These are phyloP conservation scores for Mycosarcoma mackinlayi DNA, from an alignment of 1,284 basidiomycete genomes.

Conservation along the genomic window DNA sequence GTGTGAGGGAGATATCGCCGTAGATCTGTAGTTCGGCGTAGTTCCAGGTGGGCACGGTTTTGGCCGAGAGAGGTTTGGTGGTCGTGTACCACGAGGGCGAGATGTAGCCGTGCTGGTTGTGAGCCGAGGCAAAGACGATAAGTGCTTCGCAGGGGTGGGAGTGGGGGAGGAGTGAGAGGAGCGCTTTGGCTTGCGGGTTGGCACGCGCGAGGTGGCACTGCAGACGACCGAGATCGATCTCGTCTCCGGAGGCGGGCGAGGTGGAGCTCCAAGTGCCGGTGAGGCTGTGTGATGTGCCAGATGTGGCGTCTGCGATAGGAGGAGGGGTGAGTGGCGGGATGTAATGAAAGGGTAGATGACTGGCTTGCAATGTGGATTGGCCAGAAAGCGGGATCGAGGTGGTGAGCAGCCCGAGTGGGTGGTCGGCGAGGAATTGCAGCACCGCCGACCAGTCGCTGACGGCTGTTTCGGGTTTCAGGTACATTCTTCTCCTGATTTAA, in stretches of 20 bases:
- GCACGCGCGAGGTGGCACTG: conserved; percentile 39
- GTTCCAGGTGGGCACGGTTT: conserved; percentile 55
- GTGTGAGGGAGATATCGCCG: conserved; percentile 11
- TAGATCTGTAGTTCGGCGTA: conserved; percentile 48
- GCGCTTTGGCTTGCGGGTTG: conserved; percentile 51
- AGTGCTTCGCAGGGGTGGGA: conserved; percentile 10
- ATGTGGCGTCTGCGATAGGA: not conserved
- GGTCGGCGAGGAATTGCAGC: conserved; percentile 10
- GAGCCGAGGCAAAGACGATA: conserved; percentile 32
- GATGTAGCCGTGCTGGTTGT: conserved; percentile 29
- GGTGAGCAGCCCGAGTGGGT: conserved; percentile 42
- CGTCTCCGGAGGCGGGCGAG: not conserved
- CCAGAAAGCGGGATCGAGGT: conserved; percentile 23
- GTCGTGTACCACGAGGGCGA: conserved; percentile 40
- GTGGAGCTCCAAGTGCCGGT: conserved; percentile 14
- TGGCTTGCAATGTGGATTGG: conserved; percentile 32
- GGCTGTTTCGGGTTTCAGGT: conserved; percentile 25
- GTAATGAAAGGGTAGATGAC: conserved; percentile 37
- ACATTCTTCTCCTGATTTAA: conserved; percentile 29
- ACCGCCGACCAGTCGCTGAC: conserved; percentile 14
- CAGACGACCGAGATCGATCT: conserved; percentile 13
- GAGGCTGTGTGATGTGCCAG: not conserved
- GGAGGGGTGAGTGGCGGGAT: not conserved
- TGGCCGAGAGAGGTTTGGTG: conserved; percentile 44
- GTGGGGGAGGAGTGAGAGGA: conserved; percentile 21